These are phyloP conservation scores for Orobanche coerulescens DNA, from an alignment of 257 asterid species.

Conservation along the genomic window DNA sequence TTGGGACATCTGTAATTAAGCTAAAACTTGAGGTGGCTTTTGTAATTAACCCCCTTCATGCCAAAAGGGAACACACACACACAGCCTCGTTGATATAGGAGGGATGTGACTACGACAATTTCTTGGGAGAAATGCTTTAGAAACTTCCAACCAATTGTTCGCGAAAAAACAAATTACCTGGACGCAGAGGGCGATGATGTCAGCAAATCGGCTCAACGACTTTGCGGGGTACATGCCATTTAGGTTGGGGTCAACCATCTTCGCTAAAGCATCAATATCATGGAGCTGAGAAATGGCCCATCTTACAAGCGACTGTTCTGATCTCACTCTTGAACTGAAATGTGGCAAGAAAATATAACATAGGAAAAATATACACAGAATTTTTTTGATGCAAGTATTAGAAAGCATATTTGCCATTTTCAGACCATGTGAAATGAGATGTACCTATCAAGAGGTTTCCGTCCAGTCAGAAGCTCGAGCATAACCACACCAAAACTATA, in stretches of 20 bases:
- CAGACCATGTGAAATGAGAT: constrained; percentile 7
- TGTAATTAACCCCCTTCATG: too few species aligned
- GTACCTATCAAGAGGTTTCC: constrained; percentile 97
- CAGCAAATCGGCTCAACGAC: constrained; percentile 95
- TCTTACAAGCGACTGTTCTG: constrained; percentile 93
- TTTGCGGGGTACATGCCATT: constrained; percentile 98
- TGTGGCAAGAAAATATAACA: not conserved
- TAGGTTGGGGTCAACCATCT: constrained; percentile 88
- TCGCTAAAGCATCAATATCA: constrained; percentile 91
- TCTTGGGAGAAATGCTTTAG: too few species aligned
- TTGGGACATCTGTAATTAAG: too few species aligned
- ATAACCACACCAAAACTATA: constrained; percentile 96
- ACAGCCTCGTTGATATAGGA: too few species aligned
- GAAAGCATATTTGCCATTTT: constrained; percentile 1
- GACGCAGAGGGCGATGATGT: constrained; percentile 85
- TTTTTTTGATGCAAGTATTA: not conserved
- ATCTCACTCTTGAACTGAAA: constrained; percentile 73
- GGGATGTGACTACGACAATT: too few species aligned
- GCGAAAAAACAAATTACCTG: constrained; percentile 48
- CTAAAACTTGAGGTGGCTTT: too few species aligned
- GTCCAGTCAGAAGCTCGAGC: constrained; percentile 95
- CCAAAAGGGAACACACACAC: too few species aligned
- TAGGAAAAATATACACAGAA: too few species aligned
- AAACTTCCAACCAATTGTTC: not conserved
- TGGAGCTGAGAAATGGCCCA: constrained; percentile 99